Conservation (phyloP, 352 stramenopile species). For the Globisporangium middletonii region DNA sequence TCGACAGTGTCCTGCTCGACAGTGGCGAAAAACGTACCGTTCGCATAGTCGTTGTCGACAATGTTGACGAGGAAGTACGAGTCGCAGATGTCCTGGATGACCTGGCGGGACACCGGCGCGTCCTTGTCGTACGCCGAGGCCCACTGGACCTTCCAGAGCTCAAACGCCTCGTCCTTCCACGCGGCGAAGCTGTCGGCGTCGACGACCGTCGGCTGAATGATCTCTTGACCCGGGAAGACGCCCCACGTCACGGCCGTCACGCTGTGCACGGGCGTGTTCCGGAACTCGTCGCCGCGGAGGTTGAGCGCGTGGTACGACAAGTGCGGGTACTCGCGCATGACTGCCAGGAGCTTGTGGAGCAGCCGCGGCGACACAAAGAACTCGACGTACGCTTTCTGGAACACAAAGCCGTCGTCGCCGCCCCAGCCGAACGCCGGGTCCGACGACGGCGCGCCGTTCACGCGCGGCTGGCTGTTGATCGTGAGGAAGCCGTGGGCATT, state of each 20-base stretch:
- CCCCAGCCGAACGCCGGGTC: constrained; percentile 95
- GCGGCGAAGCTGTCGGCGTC: constrained; percentile 94
- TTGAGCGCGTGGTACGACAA: constrained; percentile 80
- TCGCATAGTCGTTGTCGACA: constrained; percentile 97
- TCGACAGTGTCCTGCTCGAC: no score
- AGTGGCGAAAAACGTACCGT: constrained; percentile 31
- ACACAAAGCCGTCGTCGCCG: constrained; percentile 92
- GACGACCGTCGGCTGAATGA: constrained; percentile 95
- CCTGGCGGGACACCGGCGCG: constrained; percentile 29
- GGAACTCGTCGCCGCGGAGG: constrained; percentile 56
- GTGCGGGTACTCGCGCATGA: constrained; percentile 56
- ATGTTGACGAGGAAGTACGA: constrained; percentile 97
- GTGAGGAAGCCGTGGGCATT: constrained; percentile 92
- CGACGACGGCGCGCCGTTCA: constrained; percentile 89
- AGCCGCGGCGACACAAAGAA: constrained; percentile 92
- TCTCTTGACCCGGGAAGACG: constrained; percentile 93
- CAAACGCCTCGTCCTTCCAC: constrained; percentile 96
- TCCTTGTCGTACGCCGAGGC: constrained; percentile 93
- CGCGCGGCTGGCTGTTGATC: constrained; percentile 92
- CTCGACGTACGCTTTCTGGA: constrained; percentile 99
- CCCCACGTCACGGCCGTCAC: constrained; percentile 97
- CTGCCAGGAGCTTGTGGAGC: constrained; percentile 53
- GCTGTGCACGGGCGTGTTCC: constrained; percentile 70
- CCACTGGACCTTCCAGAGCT: constrained; percentile 96
- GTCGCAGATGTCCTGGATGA: constrained; percentile 89